Evolutionary conservation across 129 eudicot species (phyloP), one percentile per base, ranked within the genome.

Genomic region (Glebionis coronaria): DNA sequence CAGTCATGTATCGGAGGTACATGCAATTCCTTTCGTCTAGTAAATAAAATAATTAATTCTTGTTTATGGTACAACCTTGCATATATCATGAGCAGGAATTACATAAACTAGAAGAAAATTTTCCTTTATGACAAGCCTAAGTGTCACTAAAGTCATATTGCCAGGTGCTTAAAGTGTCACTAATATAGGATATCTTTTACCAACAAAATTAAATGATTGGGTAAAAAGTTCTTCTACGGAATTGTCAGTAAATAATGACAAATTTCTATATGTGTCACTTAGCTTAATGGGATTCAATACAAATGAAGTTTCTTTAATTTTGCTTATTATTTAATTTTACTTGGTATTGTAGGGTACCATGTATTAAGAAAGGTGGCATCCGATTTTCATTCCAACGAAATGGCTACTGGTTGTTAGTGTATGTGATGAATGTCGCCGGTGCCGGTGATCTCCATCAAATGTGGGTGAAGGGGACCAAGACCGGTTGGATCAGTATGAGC

Each of bases 391-490:
- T 91, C 52, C 83, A 87, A 49, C 95, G 95, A 38, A 91, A 91
- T 44, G 85, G 79, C 1, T 84, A 87, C 35, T 91, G 95, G 95
- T 51, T 87, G 47, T 56, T 87, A 72, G 97, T 85, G 55, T 83
- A 76, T 42, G 86, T 83, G 45, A 87, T 85, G 90, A 91, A 91
- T 62, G 97, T 87, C 4, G 97, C 50, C 3, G 97, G 93, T 8
- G 88, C 82, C 0, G 95, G 95, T 46, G 97, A 87, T 55, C n/a
- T n/a, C 12, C 67, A 69, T 2, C 53, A 54, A 21, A 81, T 85
- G 90, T 82, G 84, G 93, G 93, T 91, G 55, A 91, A 91, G 59
- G 97, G 97, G 3, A 80, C 78, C 77, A 85, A 70, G 68, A 87
- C 95, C 15, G 79, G 70, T 7, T 91, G 97, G 97, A 68, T 87